phyloP scores from a whole-genome alignment of 2,329 filamentous ascomycete species.

The Trichophyton benhamiae region DNA sequence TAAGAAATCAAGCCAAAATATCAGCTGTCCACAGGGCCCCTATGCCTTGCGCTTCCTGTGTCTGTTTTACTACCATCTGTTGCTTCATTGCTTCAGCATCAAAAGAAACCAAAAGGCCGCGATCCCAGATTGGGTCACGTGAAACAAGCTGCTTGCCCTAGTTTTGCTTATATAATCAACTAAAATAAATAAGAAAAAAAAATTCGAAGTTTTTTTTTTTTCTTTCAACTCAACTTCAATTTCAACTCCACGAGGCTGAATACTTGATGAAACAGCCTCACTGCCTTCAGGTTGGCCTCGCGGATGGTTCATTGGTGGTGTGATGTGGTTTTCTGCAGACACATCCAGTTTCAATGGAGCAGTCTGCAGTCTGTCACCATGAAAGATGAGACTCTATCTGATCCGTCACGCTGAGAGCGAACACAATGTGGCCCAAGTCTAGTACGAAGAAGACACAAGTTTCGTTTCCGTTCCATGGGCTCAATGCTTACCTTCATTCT shows the following conservation, averaged over 20 bases:
- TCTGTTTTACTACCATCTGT: neutral
- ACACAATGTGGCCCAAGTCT: constrained; percentile 59
- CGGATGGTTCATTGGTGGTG: neutral
- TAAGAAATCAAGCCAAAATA: neutral
- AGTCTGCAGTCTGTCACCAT: neutral
- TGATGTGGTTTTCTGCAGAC: neutral
- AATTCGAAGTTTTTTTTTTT: neutral
- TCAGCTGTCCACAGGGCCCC: neutral
- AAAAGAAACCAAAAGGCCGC: neutral
- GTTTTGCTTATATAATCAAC: neutral
- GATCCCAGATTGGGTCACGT: neutral
- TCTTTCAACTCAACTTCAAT: neutral
- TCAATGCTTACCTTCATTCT: constrained; percentile 4
- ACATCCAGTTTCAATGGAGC: neutral
- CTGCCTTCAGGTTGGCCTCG: neutral
- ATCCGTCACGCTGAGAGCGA: constrained; percentile 82
- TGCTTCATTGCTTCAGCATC: neutral
- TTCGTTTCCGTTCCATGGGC: neutral
- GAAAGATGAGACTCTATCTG: constrained; percentile 53
- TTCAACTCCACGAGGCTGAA: neutral
- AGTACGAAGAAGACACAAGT: constrained; percentile 11
- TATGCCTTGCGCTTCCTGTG: neutral
- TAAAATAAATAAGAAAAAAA: neutral
- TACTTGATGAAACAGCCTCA: neutral
- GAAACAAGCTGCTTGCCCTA: neutral